These are phyloP conservation scores for Lipomyces mesembrius DNA, from an alignment of 805 yeast genomes.

Conservation along the genomic window DNA sequence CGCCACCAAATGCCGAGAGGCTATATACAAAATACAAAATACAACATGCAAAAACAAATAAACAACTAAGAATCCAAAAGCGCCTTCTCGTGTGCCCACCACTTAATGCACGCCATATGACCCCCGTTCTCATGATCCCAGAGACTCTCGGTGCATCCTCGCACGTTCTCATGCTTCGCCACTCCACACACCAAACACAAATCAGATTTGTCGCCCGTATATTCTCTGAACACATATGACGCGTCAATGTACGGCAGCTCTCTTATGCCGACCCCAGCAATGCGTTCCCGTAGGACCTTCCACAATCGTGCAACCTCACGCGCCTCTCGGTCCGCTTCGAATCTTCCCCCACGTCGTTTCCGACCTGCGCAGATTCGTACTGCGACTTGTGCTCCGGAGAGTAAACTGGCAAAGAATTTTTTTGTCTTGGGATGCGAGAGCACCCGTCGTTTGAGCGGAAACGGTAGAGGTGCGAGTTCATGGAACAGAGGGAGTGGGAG, in stretches of 20 bases:
- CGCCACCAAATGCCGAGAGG: background rate
- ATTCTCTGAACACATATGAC: conserved; percentile 20
- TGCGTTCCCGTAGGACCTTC: conserved; percentile 29
- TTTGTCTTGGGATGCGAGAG: conserved; percentile 27
- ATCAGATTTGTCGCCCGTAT: conserved; percentile 23
- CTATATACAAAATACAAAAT: background rate
- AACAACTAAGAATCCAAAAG: conserved; percentile 21
- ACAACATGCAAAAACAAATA: conserved; percentile 1
- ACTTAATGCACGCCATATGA: conserved; percentile 30
- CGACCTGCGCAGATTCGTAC: conserved; percentile 37
- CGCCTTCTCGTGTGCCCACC: conserved; percentile 38
- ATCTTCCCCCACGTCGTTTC: conserved; percentile 27
- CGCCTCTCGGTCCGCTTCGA: conserved; percentile 36
- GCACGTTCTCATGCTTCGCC: conserved; percentile 26
- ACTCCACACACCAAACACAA: conserved; percentile 35
- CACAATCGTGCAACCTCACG: conserved; percentile 32
- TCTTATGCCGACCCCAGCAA: conserved; percentile 33
- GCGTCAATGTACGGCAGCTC: conserved; percentile 33
- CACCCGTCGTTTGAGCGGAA: conserved; percentile 34
- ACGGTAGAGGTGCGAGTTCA: conserved; percentile 30
- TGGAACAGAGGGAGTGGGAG: conserved; percentile 33
- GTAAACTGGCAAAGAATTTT: conserved; percentile 26
- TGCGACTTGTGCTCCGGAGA: conserved; percentile 31
- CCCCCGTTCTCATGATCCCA: conserved; percentile 35
- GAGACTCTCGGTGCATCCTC: conserved; percentile 15